Conservation (phyloP, 169 alveolate species). For the Plasmodium gonderi region DNA sequence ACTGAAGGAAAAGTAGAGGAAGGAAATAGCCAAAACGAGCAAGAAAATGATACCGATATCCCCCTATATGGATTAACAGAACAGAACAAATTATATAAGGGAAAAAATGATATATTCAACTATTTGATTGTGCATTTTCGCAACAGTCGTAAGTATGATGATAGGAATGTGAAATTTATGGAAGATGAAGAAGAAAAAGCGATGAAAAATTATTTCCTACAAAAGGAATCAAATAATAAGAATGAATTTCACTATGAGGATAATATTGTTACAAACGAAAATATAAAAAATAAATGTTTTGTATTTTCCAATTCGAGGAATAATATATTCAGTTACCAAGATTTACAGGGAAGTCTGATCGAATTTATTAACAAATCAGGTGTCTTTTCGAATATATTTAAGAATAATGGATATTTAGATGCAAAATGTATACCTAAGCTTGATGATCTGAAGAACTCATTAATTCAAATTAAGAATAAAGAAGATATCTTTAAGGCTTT, state of each 20-base stretch:
- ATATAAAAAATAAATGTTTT: slow-evolving; percentile 7
- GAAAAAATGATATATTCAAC: background rate
- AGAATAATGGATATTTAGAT: slow-evolving; percentile 24
- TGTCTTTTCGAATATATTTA: slow-evolving; percentile 38
- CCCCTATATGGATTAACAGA: background rate
- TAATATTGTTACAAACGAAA: background rate
- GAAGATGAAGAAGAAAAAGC: slow-evolving; percentile 5
- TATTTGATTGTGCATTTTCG: slow-evolving; percentile 23
- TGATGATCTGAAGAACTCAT: slow-evolving; percentile 45
- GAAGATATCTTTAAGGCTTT: slow-evolving; percentile 36
- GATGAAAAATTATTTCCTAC: background rate
- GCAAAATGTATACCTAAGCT: slow-evolving; percentile 29
- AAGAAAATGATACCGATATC: background rate
- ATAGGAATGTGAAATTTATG: background rate
- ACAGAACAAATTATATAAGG: background rate
- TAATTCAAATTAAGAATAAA: slow-evolving; percentile 25
- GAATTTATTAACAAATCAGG: slow-evolving; percentile 75
- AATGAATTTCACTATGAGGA: background rate
- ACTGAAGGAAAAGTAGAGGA: background rate
- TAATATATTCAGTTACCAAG: slow-evolving; percentile 28
- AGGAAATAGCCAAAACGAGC: background rate
- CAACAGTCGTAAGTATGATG: background rate
- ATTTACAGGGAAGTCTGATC: slow-evolving; percentile 21
- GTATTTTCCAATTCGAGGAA: slow-evolving; percentile 15
- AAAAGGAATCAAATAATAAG: background rate